phyloP scores from a whole-genome alignment of 305 asterid species.

The Rubia balearica region DNA sequence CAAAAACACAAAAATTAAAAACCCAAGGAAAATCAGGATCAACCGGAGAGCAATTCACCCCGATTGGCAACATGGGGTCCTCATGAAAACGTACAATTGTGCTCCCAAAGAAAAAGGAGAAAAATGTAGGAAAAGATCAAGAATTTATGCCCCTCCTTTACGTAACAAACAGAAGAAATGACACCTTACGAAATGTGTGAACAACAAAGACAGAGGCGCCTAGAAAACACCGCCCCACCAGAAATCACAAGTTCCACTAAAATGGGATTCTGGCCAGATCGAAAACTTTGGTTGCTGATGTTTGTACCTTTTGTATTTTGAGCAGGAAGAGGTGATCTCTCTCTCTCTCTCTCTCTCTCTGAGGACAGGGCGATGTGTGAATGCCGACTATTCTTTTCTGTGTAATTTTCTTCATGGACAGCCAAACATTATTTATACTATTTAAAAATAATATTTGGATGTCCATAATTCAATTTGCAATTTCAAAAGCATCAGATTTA shows the following conservation, averaged over 20 bases:
- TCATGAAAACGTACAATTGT: not conserved
- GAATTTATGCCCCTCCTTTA: not conserved
- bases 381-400: not conserved
- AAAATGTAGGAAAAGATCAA: not conserved
- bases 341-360: not conserved
- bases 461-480: too few relatives aligned
- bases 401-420: not conserved
- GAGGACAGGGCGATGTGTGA: slow-evolving; percentile 8
- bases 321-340: slow-evolving; percentile 13
- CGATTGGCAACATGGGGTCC: not conserved
- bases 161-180: not conserved
- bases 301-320: slow-evolving; percentile 12
- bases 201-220: slow-evolving; percentile 4
- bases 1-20: not conserved
- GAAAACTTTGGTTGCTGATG: slow-evolving; percentile 8
- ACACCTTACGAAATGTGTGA: not conserved
- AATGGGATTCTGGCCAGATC: slow-evolving; percentile 23
- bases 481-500: not conserved
- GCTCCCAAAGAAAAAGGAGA: not conserved
- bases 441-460: too few relatives aligned
- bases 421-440: not conserved
- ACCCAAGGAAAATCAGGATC: slow-evolving; percentile 15
- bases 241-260: slow-evolving; percentile 7
- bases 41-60: not conserved
- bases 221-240: slow-evolving; percentile 21